Conservation (phyloP, 768 basidiomycete genomes). For the Suillus ampliporus region DNA sequence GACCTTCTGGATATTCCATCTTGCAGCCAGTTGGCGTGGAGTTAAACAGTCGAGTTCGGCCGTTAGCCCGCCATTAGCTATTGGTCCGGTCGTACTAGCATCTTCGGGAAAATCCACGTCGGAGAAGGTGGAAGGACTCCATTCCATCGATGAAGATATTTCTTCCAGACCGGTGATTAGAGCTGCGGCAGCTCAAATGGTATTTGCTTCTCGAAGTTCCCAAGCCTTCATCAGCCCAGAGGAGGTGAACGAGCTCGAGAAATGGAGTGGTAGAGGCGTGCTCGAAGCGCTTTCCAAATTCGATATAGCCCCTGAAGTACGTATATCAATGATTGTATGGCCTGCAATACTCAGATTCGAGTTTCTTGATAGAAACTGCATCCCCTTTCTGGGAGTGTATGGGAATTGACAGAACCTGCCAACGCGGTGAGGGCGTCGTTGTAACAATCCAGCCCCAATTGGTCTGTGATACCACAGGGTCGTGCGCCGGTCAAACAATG, state of each 20-base stretch:
- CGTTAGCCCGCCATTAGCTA: constrained; percentile 48
- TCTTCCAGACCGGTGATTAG: constrained; percentile 49
- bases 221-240: constrained; percentile 78
- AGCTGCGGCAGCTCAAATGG: constrained; percentile 82
- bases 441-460: constrained; percentile 4
- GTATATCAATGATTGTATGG: constrained; percentile 20
- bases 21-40: constrained; percentile 71
- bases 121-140: constrained; percentile 2
- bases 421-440: constrained; percentile 15
- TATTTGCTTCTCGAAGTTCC: constrained; percentile 78
- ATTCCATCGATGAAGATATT: constrained; percentile 11
- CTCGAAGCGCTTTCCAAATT: constrained; percentile 59
- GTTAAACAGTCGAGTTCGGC: constrained; percentile 29
- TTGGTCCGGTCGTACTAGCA: constrained; percentile 48
- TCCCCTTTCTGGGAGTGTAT: constrained; percentile 59
- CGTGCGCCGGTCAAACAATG: neutral
- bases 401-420: constrained; percentile 41
- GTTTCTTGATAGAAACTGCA: constrained; percentile 52
- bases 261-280: constrained; percentile 64
- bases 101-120: constrained; percentile 23
- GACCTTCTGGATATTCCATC: constrained; percentile 81
- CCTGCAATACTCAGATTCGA: constrained; percentile 17
- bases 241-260: constrained; percentile 62
- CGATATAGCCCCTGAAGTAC: constrained; percentile 57
- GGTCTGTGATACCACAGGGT: neutral